These are phyloP conservation scores for Entomortierella beljakovae DNA, from an alignment of 192 early-diverging fungal species.

Conservation along the genomic window DNA sequence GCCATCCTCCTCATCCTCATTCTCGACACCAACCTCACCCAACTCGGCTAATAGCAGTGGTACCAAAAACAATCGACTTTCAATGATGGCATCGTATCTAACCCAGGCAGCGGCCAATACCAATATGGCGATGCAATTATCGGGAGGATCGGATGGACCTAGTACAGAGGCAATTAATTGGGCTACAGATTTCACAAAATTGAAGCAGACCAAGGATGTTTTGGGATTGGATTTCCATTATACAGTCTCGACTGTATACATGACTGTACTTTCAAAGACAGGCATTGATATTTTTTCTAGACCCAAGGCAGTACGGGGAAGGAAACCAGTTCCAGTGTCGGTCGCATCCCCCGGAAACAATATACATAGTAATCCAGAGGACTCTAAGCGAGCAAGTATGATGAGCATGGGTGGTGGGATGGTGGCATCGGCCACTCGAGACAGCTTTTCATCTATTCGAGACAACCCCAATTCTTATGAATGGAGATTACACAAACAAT, in stretches of 20 bases:
- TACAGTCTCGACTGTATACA: conserved; percentile 32
- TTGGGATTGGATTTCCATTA: conserved; percentile 45
- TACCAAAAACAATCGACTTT: conserved; percentile 22
- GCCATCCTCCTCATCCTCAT: neutral
- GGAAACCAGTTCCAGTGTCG: conserved; percentile 1
- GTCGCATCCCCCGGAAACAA: neutral
- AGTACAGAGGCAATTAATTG: conserved; percentile 26
- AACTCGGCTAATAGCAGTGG: conserved; percentile 1
- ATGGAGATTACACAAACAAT: conserved; percentile 41
- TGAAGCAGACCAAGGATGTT: conserved; percentile 49
- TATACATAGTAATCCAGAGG: neutral
- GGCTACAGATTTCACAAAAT: conserved; percentile 44
- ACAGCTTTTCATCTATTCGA: neutral
- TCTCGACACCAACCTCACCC: conserved; percentile 17
- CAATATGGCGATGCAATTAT: conserved; percentile 24
- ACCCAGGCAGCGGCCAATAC: conserved; percentile 44
- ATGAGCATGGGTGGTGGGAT: conserved; percentile 12
- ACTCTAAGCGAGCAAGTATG: conserved; percentile 9
- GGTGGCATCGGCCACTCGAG: neutral
- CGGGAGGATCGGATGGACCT: conserved; percentile 14
- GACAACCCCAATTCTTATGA: conserved; percentile 11
- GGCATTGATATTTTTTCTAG: conserved; percentile 43
- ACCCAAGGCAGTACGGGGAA: conserved; percentile 19
- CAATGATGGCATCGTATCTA: conserved; percentile 41
- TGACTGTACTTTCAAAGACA: conserved; percentile 45